Evolutionary conservation across 2,329 filamentous ascomycete genomes (phyloP).

Genomic region (Pyricularia grisea): DNA sequence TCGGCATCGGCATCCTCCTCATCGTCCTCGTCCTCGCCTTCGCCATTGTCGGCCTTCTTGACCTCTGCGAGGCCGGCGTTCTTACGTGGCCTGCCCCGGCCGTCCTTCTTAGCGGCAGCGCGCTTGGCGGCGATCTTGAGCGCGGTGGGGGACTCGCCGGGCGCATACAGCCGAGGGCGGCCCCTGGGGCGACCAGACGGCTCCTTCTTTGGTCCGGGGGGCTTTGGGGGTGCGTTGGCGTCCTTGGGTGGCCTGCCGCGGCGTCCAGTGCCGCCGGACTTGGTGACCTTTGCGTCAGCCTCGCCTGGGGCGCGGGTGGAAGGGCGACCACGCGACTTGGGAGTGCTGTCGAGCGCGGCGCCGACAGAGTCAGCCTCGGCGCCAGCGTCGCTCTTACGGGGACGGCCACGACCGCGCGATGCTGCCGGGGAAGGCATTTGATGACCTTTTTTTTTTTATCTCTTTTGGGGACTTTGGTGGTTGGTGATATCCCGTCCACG

Average conservation of each 20-base stretch:
- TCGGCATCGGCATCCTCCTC: slow-evolving; percentile 17
- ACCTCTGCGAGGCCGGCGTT: slow-evolving; percentile 4
- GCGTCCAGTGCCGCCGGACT: slow-evolving; percentile 9
- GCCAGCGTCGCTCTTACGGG: slow-evolving; percentile 5
- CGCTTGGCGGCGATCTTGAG: slow-evolving; percentile 8
- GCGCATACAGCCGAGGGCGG: slow-evolving; percentile 11
- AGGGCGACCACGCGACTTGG: neutral
- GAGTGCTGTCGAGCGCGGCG: neutral
- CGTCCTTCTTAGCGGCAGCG: slow-evolving; percentile 5
- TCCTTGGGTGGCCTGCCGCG: slow-evolving; percentile 15
- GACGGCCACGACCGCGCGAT: slow-evolving; percentile 1
- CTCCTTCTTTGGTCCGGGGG: slow-evolving; percentile 13
- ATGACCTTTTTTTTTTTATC: neutral
- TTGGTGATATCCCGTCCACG: neutral
- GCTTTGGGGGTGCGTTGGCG: slow-evolving; percentile 8
- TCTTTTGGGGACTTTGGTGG: neutral
- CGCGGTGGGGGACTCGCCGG: slow-evolving; percentile 9
- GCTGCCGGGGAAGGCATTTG: neutral
- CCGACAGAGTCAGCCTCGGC: neutral
- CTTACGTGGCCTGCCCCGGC: slow-evolving; percentile 8
- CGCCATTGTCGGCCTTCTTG: neutral
- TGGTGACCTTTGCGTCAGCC: slow-evolving; percentile 11
- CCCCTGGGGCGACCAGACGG: slow-evolving; percentile 15
- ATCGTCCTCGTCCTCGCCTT: slow-evolving; percentile 15
- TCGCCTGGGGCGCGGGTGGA: slow-evolving; percentile 7